Base-by-base conservation (phyloP, 2,329 filamentous ascomycete genomes). In the Pseudogymnoascus sp. region DNA sequence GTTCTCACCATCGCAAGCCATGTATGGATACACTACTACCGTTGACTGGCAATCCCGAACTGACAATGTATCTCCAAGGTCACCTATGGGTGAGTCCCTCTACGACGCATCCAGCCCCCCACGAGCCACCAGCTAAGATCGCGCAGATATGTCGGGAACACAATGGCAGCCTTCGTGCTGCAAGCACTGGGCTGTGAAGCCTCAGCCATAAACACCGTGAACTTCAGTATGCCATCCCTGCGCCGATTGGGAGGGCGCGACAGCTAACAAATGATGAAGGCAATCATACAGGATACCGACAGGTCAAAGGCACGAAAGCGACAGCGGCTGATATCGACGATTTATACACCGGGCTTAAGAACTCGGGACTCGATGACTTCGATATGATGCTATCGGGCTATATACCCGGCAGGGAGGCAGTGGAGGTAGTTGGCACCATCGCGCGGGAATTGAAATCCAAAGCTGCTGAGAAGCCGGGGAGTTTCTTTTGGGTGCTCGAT, bases 401-500 rank as follows among this genome's bases (percentile, higher is more conserved):
- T 76, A 89, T 96, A 44, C 93, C 95, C 0, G 93, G 90, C 36
- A 93, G 93, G 0, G 86, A 89, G 6, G 89, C 89, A 0, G 90
- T 99, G 38, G 84, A 90, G 70, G 88, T 90, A 7, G 90, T 97
- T 1, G 95, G 93, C 7, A 81, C 82, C 63, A 96, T 99, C 68
- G 95, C 86, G 11, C 82, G 87, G 67, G 91, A 96, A 70, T 81
- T 97, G 65, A 89, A 89, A 73, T 79, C 83, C 62, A 88, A 86
- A 70, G 81, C 84, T 1, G 79, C 78, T 37, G 79, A 78, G 12
- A 82, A 80, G 34, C 87, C 89, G 0, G 90, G 91, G 0, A 86
- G 83, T 53, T 96, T 97, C 78, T 97, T 97, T 77, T 97, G 93
- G 93, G 91, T 96, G 2, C 82, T 99, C 25, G 95, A 99, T 74